Evolutionary conservation across 176 grass and related monocot species (phyloP).

Genomic region (Eragrostis nindensis): DNA sequence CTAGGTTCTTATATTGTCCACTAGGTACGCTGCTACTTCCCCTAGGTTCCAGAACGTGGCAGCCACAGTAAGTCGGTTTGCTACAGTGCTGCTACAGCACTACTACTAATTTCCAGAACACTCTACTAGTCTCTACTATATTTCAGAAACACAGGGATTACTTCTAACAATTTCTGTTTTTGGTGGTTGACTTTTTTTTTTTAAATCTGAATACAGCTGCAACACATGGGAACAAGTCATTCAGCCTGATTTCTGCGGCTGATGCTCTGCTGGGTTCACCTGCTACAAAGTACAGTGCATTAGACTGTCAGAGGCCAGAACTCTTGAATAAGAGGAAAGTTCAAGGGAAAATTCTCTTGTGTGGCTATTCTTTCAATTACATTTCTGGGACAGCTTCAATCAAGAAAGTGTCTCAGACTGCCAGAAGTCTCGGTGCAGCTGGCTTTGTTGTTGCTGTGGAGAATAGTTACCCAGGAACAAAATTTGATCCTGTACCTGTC

Average conservation of each 20-base stretch:
- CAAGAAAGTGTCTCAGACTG: constrained; percentile 89
- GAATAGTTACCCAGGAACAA: constrained; percentile 91
- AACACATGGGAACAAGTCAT: constrained; percentile 88
- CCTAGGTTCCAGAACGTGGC: too few species aligned
- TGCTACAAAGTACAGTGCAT: constrained; percentile 78
- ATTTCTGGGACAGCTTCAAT: constrained; percentile 97
- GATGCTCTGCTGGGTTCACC: constrained; percentile 86
- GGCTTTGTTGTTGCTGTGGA: constrained; percentile 95
- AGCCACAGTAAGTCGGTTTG: too few species aligned
- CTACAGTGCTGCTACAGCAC: too few species aligned
- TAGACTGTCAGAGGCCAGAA: constrained; percentile 92
- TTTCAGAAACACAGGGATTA: too few species aligned
- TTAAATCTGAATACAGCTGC: constrained; percentile 67
- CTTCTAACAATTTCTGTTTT: too few species aligned
- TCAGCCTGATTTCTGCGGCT: constrained; percentile 73
- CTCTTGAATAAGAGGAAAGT: constrained; percentile 90
- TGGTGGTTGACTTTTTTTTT: constrained; percentile 27
- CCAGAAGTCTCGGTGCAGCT: constrained; percentile 80
- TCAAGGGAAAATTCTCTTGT: constrained; percentile 88
- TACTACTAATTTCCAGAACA: too few species aligned
- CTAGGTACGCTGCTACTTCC: too few species aligned
- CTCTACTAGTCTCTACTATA: too few species aligned
- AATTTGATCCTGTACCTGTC: constrained; percentile 96
- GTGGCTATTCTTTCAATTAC: constrained; percentile 97
- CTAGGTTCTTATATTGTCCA: too few species aligned